These are phyloP conservation scores for Mitragyna speciosa DNA, from an alignment of 257 asterid species.

Conservation along the genomic window DNA sequence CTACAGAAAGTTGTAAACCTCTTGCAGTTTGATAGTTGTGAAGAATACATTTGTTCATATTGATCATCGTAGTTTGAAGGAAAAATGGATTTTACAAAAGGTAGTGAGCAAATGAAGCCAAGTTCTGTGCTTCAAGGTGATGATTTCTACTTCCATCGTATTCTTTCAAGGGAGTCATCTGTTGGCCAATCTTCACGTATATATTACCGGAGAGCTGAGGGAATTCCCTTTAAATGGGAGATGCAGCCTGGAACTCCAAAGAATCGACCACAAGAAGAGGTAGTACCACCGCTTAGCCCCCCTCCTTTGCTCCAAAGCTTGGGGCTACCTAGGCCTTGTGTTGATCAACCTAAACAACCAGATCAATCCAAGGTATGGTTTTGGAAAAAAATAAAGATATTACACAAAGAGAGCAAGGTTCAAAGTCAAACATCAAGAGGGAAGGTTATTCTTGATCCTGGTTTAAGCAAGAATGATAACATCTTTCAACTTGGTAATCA, in stretches of 20 bases:
- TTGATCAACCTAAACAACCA: slow-evolving; percentile 26
- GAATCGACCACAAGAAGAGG: slow-evolving; percentile 43
- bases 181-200: slow-evolving; percentile 56
- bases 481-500: slow-evolving; percentile 23
- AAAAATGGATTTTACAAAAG: slow-evolving; percentile 27
- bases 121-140: slow-evolving; percentile 48
- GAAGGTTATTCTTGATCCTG: neutral
- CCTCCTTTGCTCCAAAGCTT: slow-evolving; percentile 58
- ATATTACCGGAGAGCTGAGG: slow-evolving; percentile 48
- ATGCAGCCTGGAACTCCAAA: slow-evolving; percentile 69
- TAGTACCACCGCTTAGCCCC: slow-evolving; percentile 60
- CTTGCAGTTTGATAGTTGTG: neutral
- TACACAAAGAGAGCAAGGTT: neutral
- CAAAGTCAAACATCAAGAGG: neutral
- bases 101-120: neutral
- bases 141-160: slow-evolving; percentile 38
- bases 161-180: slow-evolving; percentile 50
- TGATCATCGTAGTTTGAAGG: neutral
- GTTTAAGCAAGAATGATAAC: slow-evolving; percentile 34
- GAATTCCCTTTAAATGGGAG: slow-evolving; percentile 81
- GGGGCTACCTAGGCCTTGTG: slow-evolving; percentile 47
- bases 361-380: slow-evolving; percentile 27
- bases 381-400: slow-evolving; percentile 24
- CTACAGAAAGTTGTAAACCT: neutral
- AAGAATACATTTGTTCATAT: neutral